phyloP scores from a whole-genome alignment of 164 flowering plant genomes.

The Nelumbo lutea region DNA sequence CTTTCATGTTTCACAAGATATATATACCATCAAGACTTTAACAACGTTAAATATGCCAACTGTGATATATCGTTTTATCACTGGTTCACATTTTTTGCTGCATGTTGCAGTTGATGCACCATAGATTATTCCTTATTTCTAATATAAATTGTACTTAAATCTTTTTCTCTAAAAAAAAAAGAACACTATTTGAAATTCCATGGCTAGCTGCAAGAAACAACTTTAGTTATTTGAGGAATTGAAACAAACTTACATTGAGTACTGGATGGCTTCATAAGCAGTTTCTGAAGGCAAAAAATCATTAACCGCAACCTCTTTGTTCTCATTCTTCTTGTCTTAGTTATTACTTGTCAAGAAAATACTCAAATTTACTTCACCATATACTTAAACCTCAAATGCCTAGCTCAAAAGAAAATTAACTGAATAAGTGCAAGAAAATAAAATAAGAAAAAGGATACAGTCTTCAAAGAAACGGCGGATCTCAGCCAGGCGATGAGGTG shows the following conservation, averaged over 20 bases:
- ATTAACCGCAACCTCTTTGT: slow-evolving; percentile 64
- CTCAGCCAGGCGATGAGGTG: slow-evolving; percentile 67
- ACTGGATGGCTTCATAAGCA: slow-evolving; percentile 48
- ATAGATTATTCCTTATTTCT: no score
- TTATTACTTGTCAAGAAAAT: slow-evolving; percentile 22
- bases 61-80: no score
- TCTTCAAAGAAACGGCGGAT: slow-evolving; percentile 77
- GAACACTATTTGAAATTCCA: no score
- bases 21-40: no score
- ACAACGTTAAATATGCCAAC: no score
- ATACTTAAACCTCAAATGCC: background rate
- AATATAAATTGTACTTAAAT: no score
- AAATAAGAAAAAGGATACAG: slow-evolving; percentile 41
- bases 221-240: no score
- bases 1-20: no score
- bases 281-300: slow-evolving; percentile 43
- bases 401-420: background rate
- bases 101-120: no score
- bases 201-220: no score
- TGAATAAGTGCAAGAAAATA: background rate
- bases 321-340: slow-evolving; percentile 67
- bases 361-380: background rate
- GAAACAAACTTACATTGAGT: slow-evolving; percentile 44
- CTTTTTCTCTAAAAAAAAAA: no score
- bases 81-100: no score